Evolutionary conservation across 331 rosid genomes (phyloP).

Genomic region (Saraca asoca): DNA sequence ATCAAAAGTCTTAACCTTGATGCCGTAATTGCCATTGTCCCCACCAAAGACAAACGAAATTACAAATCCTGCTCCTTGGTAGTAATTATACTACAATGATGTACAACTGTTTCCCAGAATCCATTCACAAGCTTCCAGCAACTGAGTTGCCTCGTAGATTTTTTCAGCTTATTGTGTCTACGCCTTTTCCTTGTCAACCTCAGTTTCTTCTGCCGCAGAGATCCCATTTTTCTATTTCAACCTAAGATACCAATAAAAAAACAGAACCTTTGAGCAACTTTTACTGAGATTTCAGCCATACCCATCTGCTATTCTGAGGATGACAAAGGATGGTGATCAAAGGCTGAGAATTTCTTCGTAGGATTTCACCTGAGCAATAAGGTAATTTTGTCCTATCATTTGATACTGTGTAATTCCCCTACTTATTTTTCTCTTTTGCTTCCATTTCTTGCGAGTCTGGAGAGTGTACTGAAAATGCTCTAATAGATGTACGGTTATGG

Average conservation of each 20-base stretch:
- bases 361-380: background rate
- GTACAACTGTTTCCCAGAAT: background rate
- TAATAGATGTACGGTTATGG: constrained; percentile 1
- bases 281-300: background rate
- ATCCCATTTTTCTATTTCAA: background rate
- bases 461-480: constrained; percentile 14
- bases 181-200: background rate
- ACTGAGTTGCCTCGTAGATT: background rate
- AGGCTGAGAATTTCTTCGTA: constrained; percentile 2
- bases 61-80: background rate
- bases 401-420: too few species aligned
- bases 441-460: constrained; percentile 19
- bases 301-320: background rate
- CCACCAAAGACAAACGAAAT: background rate
- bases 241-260: background rate
- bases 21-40: too few species aligned
- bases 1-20: too few species aligned
- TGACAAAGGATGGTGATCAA: constrained; percentile 13
- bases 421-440: background rate
- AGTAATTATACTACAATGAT: background rate
- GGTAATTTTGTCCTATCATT: background rate
- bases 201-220: background rate
- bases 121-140: background rate
- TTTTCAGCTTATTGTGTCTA: background rate
- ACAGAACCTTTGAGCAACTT: background rate